Evolutionary conservation across 2,329 filamentous ascomycete genomes (phyloP), one percentile per base, ranked within the genome.

Genomic region (Leptographium galeiforme): DNA sequence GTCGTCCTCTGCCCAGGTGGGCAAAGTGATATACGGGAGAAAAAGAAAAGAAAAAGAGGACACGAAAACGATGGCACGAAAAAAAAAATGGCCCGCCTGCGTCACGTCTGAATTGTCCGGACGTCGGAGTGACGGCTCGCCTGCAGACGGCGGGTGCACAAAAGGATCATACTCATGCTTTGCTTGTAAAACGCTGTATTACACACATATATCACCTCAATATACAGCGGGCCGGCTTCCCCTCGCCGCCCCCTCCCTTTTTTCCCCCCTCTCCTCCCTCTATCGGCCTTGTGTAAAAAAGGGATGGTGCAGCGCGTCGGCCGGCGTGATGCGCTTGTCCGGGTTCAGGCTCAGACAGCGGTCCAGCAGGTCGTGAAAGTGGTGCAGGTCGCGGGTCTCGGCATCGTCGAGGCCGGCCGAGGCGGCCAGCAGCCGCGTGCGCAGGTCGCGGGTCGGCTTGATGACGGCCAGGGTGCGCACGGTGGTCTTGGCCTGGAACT

Each of bases 271-370:
- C 10, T 12, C 38, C 38, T n/a, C 38, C 5, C 7, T n/a, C 39
- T 48, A 56, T 10, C 41, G 48, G 5, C 49, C 50, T 30, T 75
- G 70, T 32, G 70, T 72, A 61, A 97, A 89, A 68, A 97, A 97
- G 1, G 87, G 87, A 72, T 97, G 91, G 63, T 82, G 84, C 61
- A 97, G 72, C 49, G 93, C 93, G 63, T 97, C 90, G 14, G 78
- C 74, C 0, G 93, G 87, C 48, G 87, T 91, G 62, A 93, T 87
- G 57, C 93, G 80, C 74, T 94, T 95, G 66, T 95, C 90, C 1
- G 91, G 89, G 64, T 97, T 95, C 58, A 97, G 76, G 55, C 84
- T 82, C 58, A 98, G 74, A 65, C 90, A 97, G 53, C 86, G 84
- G 63, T 95, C 90, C 54, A 98, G 71, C 49, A 98, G 71, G 67